phyloP scores from a whole-genome alignment of 2,329 filamentous ascomycete genomes.

The Fusarium newnesense region DNA sequence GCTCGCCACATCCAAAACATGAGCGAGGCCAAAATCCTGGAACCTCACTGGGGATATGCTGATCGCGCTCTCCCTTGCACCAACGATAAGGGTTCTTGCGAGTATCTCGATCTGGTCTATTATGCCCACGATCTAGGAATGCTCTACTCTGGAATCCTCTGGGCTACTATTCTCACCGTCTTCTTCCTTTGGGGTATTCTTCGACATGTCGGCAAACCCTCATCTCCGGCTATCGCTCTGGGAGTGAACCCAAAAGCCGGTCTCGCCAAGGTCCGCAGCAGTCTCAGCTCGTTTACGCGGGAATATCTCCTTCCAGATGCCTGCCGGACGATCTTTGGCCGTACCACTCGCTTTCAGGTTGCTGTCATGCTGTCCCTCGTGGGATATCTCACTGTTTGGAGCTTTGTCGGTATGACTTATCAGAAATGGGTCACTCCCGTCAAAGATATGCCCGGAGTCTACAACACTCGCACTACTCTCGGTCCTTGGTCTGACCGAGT shows the following conservation, averaged over 20 bases:
- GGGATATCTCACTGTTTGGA: conserved; percentile 73
- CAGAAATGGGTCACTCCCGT: conserved; percentile 77
- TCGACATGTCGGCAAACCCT: conserved; percentile 41
- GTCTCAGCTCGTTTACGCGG: conserved; percentile 55
- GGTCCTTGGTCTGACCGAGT: conserved; percentile 76
- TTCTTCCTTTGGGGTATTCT: conserved; percentile 55
- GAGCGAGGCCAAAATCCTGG: conserved; percentile 47
- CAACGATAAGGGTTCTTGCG: conserved; percentile 59
- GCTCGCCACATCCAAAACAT: conserved; percentile 57
- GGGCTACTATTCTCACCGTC: conserved; percentile 57
- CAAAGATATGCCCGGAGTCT: conserved; percentile 61
- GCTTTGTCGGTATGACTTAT: conserved; percentile 76
- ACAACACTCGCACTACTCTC: conserved; percentile 73
- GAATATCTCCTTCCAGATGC: conserved; percentile 71
- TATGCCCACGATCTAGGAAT: conserved; percentile 59
- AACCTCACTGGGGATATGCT: conserved; percentile 61
- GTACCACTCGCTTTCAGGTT: conserved; percentile 75
- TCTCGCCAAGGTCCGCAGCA: conserved; percentile 46
- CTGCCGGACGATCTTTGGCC: conserved; percentile 68
- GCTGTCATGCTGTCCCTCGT: conserved; percentile 66
- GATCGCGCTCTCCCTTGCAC: conserved; percentile 57
- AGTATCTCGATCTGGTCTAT: conserved; percentile 64
- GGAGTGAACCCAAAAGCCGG: conserved; percentile 40
- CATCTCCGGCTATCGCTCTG: conserved; percentile 31
- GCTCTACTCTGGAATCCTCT: conserved; percentile 62